Evolutionary conservation across 805 yeast species (phyloP).

Genomic region (Teunomyces aglyptinius): DNA sequence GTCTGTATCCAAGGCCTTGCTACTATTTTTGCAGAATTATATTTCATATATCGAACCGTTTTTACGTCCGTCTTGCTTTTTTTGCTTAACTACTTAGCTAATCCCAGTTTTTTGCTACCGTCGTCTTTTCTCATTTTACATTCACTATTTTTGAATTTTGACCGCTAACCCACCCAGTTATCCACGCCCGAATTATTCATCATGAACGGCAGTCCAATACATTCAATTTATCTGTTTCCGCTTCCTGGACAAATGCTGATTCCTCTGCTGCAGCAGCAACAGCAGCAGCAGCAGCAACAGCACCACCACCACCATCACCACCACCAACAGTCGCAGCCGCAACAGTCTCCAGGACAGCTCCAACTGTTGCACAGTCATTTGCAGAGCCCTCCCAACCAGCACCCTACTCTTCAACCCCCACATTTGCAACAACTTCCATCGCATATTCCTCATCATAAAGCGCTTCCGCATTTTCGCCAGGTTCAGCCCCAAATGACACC

Average conservation of each 20-base stretch:
- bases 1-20: not conserved
- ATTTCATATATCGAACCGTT: not conserved
- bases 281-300: constrained; percentile 5
- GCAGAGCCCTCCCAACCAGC: constrained; percentile 1
- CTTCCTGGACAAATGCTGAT: constrained; percentile 1
- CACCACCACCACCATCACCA: constrained; percentile 9
- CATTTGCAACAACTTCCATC: constrained; percentile 1
- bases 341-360: constrained; percentile 3
- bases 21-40: not conserved
- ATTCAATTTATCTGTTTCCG: constrained; percentile 7
- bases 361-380: constrained; percentile 3
- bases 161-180: constrained; percentile 4
- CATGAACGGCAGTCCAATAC: constrained; percentile 10
- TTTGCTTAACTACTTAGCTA: not conserved
- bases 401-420: constrained; percentile 2
- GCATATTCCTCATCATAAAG: not conserved
- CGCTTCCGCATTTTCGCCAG: constrained; percentile 4
- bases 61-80: not conserved
- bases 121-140: constrained; percentile 4
- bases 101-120: constrained; percentile 2
- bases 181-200: not conserved
- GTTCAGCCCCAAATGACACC: constrained; percentile 3
- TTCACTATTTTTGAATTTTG: constrained; percentile 2
- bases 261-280: constrained; percentile 6
- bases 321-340: constrained; percentile 8